Conservation (phyloP, 148 eudicot genomes). For the Linanthus parryae region DNA sequence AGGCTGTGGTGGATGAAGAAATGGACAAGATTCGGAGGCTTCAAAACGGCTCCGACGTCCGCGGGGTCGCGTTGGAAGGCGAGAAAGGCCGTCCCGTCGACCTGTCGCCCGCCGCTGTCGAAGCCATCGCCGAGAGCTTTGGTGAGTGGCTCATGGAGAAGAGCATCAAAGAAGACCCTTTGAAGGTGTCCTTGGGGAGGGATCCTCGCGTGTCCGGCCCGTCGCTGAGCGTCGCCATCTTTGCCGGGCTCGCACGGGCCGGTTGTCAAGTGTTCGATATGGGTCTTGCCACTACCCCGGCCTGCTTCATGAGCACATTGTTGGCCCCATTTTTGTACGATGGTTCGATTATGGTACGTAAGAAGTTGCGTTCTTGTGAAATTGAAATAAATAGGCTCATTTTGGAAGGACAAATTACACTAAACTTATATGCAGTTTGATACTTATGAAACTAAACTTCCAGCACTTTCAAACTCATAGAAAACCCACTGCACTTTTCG, state of each 20-base stretch:
- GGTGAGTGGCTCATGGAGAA: conserved; percentile 66
- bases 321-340: conserved; percentile 62
- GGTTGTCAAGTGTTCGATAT: conserved; percentile 65
- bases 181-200: conserved; percentile 66
- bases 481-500: no score
- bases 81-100: conserved; percentile 72
- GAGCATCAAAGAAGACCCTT: conserved; percentile 18
- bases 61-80: conserved; percentile 84
- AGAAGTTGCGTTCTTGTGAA: background rate
- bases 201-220: conserved; percentile 75
- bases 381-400: no score
- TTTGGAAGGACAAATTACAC: no score
- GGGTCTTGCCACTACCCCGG: conserved; percentile 97
- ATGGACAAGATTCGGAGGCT: conserved; percentile 69
- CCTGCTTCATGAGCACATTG: conserved; percentile 94
- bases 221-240: conserved; percentile 56
- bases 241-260: conserved; percentile 67
- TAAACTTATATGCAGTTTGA: no score
- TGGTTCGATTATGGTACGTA: conserved; percentile 85
- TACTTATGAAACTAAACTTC: no score
- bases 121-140: conserved; percentile 90
- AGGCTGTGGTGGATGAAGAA: conserved; percentile 54
- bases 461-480: no score
- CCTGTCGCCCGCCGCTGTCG: conserved; percentile 68
- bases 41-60: conserved; percentile 89